Evolutionary conservation across 129 eudicot species (phyloP), one percentile per base, ranked within the genome.

Genomic region (Mikania micrantha): DNA sequence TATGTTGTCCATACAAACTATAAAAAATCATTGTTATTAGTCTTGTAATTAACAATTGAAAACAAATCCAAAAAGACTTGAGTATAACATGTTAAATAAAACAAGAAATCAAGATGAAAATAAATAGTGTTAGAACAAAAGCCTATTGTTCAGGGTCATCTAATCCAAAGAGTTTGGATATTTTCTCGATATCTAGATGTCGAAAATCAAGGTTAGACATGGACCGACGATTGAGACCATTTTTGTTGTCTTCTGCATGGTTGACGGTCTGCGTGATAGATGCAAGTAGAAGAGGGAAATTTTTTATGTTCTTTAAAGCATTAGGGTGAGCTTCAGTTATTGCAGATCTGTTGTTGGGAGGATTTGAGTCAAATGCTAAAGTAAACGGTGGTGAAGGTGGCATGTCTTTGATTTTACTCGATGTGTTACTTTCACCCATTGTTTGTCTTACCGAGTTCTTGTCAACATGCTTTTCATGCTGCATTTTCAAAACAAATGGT

Each of bases 281-380:
- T 21, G 96, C 96, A 2, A 85, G 81, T 24, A 88, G 75, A 35
- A 88, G 83, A 4, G 96, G 96, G 69, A 83, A 88, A 50, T 88
- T 88, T 79, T 88, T 83, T 66, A 88, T 88, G 82, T 88, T 88
- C 67, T 81, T 88, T 53, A 88, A 83, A 22, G 96, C 96, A 65
- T 88, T 85, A 1, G 96, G 96, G 65, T 88, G 96, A 32, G 92
- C 96, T 63, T 88, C 92, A 0, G 96, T 88, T 81, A 74, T 80
- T 71, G 92, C 82, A 44, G 91, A 76, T 25, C 82, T 75, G 66
- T 78, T 75, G 15, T 78, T 61, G 19, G 80, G 75, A 5, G 36
- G 87, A 45, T 73, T 64, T 27, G 91, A 58, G 52, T 41, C 85
- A 27, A 83, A 83, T 15, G 77, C 81, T 9, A 77, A 87, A 42